phyloP scores from a whole-genome alignment of 495 filamentous ascomycete genomes.

The Xylaria longipes region DNA sequence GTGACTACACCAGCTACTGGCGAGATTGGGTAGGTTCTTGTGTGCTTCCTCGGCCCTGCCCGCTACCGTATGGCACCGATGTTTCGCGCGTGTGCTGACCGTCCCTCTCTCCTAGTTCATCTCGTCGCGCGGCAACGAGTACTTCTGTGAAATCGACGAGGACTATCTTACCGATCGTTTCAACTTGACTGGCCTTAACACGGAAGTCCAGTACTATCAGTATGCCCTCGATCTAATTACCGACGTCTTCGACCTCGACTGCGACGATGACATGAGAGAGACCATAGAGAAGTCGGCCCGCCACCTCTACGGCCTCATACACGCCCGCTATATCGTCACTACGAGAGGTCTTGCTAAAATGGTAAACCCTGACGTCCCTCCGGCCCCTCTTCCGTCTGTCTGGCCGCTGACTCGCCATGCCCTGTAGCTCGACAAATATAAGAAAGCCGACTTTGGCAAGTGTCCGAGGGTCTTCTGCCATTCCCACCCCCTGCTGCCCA shows the following conservation, averaged over 20 bases:
- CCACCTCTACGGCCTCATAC: constrained; percentile 94
- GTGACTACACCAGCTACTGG: constrained; percentile 99
- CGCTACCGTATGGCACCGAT: background rate
- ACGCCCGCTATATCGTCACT: constrained; percentile 96
- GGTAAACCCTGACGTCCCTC: constrained; percentile 59
- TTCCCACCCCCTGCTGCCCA: constrained; percentile 87
- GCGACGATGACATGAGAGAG: constrained; percentile 96
- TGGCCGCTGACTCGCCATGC: constrained; percentile 27
- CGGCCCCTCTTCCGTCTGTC: background rate
- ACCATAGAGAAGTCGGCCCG: constrained; percentile 97
- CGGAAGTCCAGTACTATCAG: constrained; percentile 98
- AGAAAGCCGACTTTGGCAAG: constrained; percentile 97
- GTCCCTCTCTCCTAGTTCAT: constrained; percentile 73
- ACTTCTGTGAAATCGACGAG: constrained; percentile 99
- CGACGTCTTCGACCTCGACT: constrained; percentile 99
- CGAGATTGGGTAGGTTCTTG: constrained; percentile 89
- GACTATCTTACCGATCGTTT: constrained; percentile 98
- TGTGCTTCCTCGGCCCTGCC: background rate
- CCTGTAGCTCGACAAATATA: constrained; percentile 92
- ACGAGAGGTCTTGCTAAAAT: constrained; percentile 94
- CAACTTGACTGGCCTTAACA: constrained; percentile 96
- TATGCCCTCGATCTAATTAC: constrained; percentile 99
- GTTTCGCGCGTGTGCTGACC: background rate
- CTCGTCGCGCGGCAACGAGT: constrained; percentile 95
- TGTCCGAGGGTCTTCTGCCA: constrained; percentile 95